Percentiles rank a stretch among this genome's conserved stretches.
phyloP scores from a whole-genome alignment of 108 stramenopile species.

The Cyclotella distinguenda region DNA sequence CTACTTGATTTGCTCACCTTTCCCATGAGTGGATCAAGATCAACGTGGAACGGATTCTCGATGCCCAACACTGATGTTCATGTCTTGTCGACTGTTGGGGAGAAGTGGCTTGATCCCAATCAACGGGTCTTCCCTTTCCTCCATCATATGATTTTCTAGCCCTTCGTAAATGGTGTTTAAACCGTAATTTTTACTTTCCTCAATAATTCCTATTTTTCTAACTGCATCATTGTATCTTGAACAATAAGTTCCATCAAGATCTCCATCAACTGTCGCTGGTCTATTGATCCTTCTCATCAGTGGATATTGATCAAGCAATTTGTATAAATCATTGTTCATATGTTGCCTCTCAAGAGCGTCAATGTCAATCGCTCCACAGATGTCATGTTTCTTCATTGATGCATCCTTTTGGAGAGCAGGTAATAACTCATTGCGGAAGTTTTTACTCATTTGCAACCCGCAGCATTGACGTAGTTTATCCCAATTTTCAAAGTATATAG shows the following conservation, averaged over 20 bases:
- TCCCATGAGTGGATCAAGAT: not conserved
- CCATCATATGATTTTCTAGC: no score
- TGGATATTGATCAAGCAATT: conserved; percentile 4
- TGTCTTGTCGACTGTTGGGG: no score
- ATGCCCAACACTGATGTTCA: no score
- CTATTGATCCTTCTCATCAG: conserved; percentile 1
- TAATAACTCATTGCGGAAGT: conserved; percentile 4
- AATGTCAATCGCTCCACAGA: not conserved
- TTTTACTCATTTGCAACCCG: conserved; percentile 14
- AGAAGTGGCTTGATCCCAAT: no score
- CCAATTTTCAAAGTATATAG: conserved; percentile 2
- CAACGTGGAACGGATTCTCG: not conserved
- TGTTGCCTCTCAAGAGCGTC: not conserved
- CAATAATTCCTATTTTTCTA: conserved; percentile 21
- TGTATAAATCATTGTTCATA: conserved; percentile 1
- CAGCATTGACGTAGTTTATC: conserved; percentile 8
- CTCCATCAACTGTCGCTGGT: conserved; percentile 6
- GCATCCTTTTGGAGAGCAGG: not conserved
- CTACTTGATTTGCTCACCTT: not conserved
- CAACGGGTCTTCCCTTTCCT: no score
- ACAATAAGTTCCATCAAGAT: conserved; percentile 9
- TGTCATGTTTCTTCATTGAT: not conserved
- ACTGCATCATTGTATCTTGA: conserved; percentile 14
- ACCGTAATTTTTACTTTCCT: no score
- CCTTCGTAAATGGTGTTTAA: no score